A percentile compares a stretch with the other conserved stretches of the same genome.
phyloP scores from a whole-genome alignment of 2,329 filamentous ascomycete species.

The Penicillium rolfsii region DNA sequence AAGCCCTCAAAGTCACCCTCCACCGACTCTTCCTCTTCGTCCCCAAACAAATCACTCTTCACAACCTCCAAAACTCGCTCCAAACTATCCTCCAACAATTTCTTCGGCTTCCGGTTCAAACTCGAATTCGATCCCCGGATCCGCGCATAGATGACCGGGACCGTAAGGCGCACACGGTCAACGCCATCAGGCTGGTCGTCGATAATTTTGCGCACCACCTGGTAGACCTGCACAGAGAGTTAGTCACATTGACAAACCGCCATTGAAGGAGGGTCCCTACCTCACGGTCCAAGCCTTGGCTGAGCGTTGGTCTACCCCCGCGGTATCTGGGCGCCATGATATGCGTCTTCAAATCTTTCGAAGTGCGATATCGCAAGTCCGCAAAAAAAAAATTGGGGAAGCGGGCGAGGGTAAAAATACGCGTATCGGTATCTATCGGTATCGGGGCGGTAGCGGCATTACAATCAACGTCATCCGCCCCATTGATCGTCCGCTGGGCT shows the following conservation, averaged over 20 bases:
- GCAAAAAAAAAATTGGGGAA: slow-evolving; percentile 27
- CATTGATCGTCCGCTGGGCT: not conserved
- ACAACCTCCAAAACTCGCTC: slow-evolving; percentile 77
- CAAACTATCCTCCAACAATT: slow-evolving; percentile 79
- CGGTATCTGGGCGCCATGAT: slow-evolving; percentile 46
- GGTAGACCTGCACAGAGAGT: slow-evolving; percentile 63
- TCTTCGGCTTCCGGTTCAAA: slow-evolving; percentile 79
- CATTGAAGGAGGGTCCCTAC: slow-evolving; percentile 37
- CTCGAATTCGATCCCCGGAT: slow-evolving; percentile 88
- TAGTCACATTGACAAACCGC: slow-evolving; percentile 2
- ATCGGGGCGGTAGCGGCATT: slow-evolving; percentile 13
- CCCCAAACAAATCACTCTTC: slow-evolving; percentile 63
- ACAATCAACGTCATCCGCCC: slow-evolving; percentile 25
- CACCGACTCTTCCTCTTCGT: slow-evolving; percentile 56
- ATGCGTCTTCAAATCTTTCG: slow-evolving; percentile 8
- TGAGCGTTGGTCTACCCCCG: slow-evolving; percentile 52
- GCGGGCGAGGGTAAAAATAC: slow-evolving; percentile 23
- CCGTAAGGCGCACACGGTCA: slow-evolving; percentile 56
- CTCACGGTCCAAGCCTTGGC: slow-evolving; percentile 66
- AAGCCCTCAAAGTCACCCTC: slow-evolving; percentile 57
- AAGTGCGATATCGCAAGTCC: slow-evolving; percentile 18
- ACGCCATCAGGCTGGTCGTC: slow-evolving; percentile 62
- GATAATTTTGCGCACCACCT: slow-evolving; percentile 75
- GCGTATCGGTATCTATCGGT: slow-evolving; percentile 17
- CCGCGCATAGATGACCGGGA: slow-evolving; percentile 70